Conservation (phyloP, 2,329 filamentous ascomycete genomes). For the Cercospora zeae-maydis region DNA sequence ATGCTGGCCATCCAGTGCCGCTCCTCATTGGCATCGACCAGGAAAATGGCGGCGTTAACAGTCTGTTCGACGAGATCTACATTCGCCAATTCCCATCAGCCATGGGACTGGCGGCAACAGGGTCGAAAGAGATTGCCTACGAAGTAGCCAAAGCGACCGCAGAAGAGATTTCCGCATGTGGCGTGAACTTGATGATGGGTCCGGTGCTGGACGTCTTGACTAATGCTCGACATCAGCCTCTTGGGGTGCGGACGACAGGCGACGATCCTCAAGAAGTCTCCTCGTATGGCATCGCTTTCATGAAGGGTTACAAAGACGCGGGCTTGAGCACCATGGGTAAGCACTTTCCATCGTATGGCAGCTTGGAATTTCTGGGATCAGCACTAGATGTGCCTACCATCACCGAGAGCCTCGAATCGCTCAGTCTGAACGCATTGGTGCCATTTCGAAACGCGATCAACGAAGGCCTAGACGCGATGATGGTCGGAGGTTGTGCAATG, state of each 20-base stretch:
- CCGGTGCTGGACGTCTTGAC: conserved; percentile 92
- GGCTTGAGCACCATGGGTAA: conserved; percentile 88
- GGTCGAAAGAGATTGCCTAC: conserved; percentile 78
- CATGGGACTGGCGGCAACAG: conserved; percentile 93
- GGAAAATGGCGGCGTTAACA: conserved; percentile 97
- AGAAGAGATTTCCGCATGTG: conserved; percentile 85
- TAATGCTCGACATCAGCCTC: conserved; percentile 83
- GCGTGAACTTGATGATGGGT: conserved; percentile 92
- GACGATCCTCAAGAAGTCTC: conserved; percentile 96
- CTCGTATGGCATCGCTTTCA: conserved; percentile 82
- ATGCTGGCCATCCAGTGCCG: conserved; percentile 85
- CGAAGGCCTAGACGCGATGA: conserved; percentile 86
- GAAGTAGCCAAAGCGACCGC: conserved; percentile 90
- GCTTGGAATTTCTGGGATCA: conserved; percentile 87
- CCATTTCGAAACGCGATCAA: conserved; percentile 88
- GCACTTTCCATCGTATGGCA: conserved; percentile 94
- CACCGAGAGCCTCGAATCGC: conserved; percentile 86
- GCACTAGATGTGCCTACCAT: conserved; percentile 92
- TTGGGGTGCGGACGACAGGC: conserved; percentile 83
- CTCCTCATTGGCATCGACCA: conserved; percentile 90
- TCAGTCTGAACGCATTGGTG: conserved; percentile 85
- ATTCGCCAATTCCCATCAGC: conserved; percentile 95
- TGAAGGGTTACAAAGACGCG: conserved; percentile 89
- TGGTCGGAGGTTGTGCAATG: conserved; percentile 91
- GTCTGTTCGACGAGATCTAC: conserved; percentile 90